phyloP scores from a whole-genome alignment of 1,284 basidiomycete species.

The Leccinum insigne region DNA sequence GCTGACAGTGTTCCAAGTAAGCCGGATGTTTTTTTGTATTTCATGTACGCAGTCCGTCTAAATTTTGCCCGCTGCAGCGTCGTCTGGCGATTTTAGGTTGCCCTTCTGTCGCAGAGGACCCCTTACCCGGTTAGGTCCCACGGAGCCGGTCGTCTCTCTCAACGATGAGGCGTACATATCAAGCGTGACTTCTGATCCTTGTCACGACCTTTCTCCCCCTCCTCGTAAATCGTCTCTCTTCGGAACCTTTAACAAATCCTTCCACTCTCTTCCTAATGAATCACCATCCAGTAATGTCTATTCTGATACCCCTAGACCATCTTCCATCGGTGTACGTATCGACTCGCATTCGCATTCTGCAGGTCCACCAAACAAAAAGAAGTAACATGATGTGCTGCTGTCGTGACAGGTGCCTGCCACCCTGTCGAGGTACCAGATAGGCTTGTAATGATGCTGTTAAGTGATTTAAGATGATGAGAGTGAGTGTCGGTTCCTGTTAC shows the following conservation, averaged over 20 bases:
- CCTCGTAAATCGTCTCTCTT: slow-evolving; percentile 59
- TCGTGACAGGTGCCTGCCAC: too few relatives aligned
- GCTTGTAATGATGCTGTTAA: too few relatives aligned
- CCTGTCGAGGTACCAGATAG: too few relatives aligned
- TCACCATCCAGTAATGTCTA: slow-evolving; percentile 15
- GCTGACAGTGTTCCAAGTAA: too few relatives aligned
- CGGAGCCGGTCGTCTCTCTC: slow-evolving; percentile 19
- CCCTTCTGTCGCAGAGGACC: too few relatives aligned
- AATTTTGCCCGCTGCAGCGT: too few relatives aligned
- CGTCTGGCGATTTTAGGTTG: too few relatives aligned
- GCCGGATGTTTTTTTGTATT: too few relatives aligned
- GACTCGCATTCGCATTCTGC: slow-evolving; percentile 15
- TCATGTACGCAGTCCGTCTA: too few relatives aligned
- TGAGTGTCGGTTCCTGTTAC: too few relatives aligned
- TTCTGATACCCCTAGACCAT: slow-evolving; percentile 28
- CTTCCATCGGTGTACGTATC: slow-evolving; percentile 24
- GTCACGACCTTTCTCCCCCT: slow-evolving; percentile 41
- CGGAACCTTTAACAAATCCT: slow-evolving; percentile 48
- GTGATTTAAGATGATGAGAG: too few relatives aligned
- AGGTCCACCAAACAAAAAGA: slow-evolving; percentile 33
- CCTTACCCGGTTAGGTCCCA: neutral
- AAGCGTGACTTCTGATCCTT: slow-evolving; percentile 38
- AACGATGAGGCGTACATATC: slow-evolving; percentile 28
- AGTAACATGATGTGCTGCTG: too few relatives aligned
- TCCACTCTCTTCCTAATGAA: slow-evolving; percentile 57